phyloP scores from a whole-genome alignment of 352 stramenopile species.

The Peronospora farinosa region DNA sequence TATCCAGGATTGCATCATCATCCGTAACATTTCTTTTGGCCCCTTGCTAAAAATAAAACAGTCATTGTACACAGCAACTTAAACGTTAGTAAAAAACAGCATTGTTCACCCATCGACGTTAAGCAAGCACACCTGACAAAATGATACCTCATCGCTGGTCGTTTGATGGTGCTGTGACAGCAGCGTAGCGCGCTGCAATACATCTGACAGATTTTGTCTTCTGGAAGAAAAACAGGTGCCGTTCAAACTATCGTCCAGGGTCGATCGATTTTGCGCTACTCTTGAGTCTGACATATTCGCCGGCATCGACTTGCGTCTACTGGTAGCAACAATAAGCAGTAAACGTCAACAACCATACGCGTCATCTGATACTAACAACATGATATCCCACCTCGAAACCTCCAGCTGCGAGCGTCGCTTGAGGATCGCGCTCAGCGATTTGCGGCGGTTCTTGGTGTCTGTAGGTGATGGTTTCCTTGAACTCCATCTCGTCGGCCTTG shows the following conservation, averaged over 20 bases:
- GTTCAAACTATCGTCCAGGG: constrained; percentile 2
- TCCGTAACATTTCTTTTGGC: constrained; percentile 12
- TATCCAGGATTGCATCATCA: constrained; percentile 52
- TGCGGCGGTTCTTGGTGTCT: constrained; percentile 34
- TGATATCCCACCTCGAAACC: constrained; percentile 11
- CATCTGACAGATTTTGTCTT: constrained; percentile 40
- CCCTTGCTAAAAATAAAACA: constrained; percentile 3
- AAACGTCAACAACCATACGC: background rate
- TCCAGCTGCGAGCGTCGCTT: constrained; percentile 24
- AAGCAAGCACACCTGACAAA: constrained; percentile 15
- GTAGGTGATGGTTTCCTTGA: constrained; percentile 19
- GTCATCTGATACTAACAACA: background rate
- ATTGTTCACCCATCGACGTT: background rate
- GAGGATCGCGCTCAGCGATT: constrained; percentile 32
- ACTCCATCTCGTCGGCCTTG: constrained; percentile 44
- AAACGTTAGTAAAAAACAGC: background rate
- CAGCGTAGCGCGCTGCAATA: constrained; percentile 55
- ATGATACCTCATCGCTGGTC: constrained; percentile 2
- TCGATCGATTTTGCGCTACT: constrained; percentile 6
- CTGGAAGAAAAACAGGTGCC: constrained; percentile 9
- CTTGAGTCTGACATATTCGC: constrained; percentile 7
- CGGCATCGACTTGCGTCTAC: constrained; percentile 28
- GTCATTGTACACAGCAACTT: constrained; percentile 2
- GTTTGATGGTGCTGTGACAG: constrained; percentile 39
- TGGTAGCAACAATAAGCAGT: background rate